phyloP scores from a whole-genome alignment of 768 basidiomycete species.

The Calvatia gigantea region DNA sequence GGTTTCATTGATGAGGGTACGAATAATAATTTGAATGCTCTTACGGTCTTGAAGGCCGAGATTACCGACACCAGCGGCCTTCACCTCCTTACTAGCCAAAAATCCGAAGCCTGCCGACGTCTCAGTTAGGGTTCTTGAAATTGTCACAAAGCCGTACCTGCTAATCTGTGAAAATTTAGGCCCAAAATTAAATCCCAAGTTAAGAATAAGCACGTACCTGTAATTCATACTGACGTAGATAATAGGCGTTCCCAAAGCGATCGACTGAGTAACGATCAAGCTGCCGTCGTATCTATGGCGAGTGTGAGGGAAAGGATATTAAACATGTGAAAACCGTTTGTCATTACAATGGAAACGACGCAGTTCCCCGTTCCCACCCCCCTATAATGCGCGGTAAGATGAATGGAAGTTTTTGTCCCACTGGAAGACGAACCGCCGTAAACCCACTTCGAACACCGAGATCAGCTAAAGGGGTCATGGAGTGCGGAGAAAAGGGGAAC shows the following conservation, averaged over 20 bases:
- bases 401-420: neutral
- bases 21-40: constrained; percentile 12
- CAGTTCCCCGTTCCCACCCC: constrained; percentile 24
- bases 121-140: neutral
- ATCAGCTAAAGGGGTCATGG: neutral
- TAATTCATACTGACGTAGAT: constrained; percentile 50
- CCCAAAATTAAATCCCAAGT: neutral
- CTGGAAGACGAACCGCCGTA: constrained; percentile 34
- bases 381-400: constrained; percentile 9
- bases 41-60: constrained; percentile 58
- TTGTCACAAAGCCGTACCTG: neutral
- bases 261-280: constrained; percentile 38
- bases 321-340: neutral
- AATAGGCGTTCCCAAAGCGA: constrained; percentile 38
- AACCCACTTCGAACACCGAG: constrained; percentile 37
- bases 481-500: constrained; percentile 16
- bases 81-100: constrained; percentile 40
- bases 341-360: constrained; percentile 9
- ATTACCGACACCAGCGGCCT: constrained; percentile 45
- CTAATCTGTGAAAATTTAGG: constrained; percentile 3
- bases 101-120: constrained; percentile 31
- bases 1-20: constrained; percentile 4
- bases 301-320: neutral
- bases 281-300: constrained; percentile 33
- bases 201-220: constrained; percentile 17